These are phyloP conservation scores for Coemansia sp. DNA, from an alignment of 192 early-diverging fungal genomes.

Conservation along the genomic window DNA sequence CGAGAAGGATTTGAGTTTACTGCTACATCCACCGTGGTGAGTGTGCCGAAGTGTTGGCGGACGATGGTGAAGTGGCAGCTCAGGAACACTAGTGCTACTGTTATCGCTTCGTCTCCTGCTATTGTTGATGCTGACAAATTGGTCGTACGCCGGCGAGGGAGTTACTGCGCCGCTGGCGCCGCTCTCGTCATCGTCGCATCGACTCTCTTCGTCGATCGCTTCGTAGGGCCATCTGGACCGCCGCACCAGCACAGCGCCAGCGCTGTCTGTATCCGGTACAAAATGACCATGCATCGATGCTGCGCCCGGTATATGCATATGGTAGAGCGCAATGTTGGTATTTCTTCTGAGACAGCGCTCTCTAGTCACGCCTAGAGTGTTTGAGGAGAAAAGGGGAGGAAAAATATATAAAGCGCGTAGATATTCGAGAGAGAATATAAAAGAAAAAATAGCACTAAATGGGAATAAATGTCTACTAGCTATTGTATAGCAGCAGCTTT, in stretches of 20 bases:
- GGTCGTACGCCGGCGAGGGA: not conserved
- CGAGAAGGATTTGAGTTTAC: conserved; percentile 34
- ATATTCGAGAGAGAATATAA: not conserved
- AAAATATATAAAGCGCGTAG: not conserved
- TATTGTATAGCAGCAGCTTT: not conserved
- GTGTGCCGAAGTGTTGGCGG: conserved; percentile 1
- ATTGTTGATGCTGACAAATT: conserved; percentile 9
- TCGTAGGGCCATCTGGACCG: conserved; percentile 21
- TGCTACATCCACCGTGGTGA: conserved; percentile 1
- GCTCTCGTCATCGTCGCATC: conserved; percentile 12
- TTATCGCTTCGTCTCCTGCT: conserved; percentile 4
- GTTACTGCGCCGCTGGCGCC: conserved; percentile 2
- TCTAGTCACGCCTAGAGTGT: not conserved
- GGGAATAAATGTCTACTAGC: not conserved
- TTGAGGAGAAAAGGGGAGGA: not conserved
- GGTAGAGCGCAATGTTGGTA: not conserved
- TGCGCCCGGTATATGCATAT: not conserved
- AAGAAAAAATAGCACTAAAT: not conserved
- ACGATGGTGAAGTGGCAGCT: not conserved
- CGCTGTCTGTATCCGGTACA: conserved; percentile 6
- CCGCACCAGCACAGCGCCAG: conserved; percentile 11
- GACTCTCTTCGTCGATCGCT: not conserved
- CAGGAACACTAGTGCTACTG: conserved; percentile 5
- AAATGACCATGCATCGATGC: not conserved
- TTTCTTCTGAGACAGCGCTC: not conserved